Evolutionary conservation across 2,329 filamentous ascomycete species (phyloP), one percentile per base, ranked within the genome.

Genomic region (Drechslerella stenobrocha): DNA sequence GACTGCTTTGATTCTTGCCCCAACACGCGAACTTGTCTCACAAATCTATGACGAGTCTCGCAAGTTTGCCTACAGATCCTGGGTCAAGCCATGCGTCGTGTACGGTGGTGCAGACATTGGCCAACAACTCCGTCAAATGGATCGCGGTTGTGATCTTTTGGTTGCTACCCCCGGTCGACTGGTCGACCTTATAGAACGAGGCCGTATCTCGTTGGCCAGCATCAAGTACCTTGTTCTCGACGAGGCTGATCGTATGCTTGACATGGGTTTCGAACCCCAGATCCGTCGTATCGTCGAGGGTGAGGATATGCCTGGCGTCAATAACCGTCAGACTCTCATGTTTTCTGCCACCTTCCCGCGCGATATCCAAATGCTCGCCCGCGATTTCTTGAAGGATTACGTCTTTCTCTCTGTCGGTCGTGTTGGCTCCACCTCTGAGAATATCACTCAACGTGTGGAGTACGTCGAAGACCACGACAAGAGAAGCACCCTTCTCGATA

Each of bases 251-350:
- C 93, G 93, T 78, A 98, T 98, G 93, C 83, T 98, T 83, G 93
- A 98, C 84, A 98, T 98, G 93, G 93, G 93, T 93, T 98, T 98
- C 83, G 93, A 98, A 82, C 93, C 93, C 75, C 93, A 98, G 81
- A 98, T 98, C 76, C 91, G 93, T 75, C 89, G 92, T 75, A 97
- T 98, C 75, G 93, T 98, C 45, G 92, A 97, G 80, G 90, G 90
- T 69, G 93, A 97, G 80, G 93, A 98, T 75, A 98, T 98, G 93
- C 93, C 93, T 61, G 78, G 79, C 53, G 89, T 92, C 69, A 80
- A 85, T 72, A 81, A 83, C 74, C 91, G 93, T 76, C 93, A 98
- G 80, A 98, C 93, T 57, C 92, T 98, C 82, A 98, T 98, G 93
- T 98, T 98, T 78, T 98, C 93, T 37, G 93, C 93, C 77, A 98